A percentile compares a stretch with the other conserved stretches of the same genome.
Conservation (phyloP, 495 filamentous ascomycete genomes). For the Penicillium arizonense region DNA sequence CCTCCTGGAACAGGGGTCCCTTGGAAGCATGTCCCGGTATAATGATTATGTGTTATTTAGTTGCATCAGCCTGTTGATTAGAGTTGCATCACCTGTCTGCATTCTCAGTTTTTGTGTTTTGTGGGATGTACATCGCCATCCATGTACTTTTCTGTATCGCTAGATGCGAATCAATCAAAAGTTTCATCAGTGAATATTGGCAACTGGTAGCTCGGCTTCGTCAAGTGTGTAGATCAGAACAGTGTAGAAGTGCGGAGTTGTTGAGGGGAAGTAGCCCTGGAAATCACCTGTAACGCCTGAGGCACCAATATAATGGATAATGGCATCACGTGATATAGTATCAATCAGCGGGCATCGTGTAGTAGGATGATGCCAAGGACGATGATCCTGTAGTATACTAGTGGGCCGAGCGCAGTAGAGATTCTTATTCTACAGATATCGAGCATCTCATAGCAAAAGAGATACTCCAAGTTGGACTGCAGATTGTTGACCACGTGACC, state of each 20-base stretch:
- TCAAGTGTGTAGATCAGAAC: not conserved
- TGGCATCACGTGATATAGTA: not conserved
- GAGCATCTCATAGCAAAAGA: not conserved
- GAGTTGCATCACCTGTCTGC: conserved; percentile 11
- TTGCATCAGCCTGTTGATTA: conserved; percentile 10
- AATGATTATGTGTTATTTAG: conserved; percentile 4
- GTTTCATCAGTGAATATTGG: not conserved
- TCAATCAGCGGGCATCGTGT: not conserved
- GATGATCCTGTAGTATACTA: not conserved
- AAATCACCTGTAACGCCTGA: not conserved
- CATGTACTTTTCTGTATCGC: not conserved
- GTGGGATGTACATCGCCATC: not conserved
- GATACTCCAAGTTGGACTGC: not conserved
- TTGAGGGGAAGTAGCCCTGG: not conserved
- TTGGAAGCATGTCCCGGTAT: not conserved
- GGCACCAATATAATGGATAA: not conserved
- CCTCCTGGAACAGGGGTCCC: not conserved
- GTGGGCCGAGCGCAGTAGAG: no score
- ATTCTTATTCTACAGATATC: no score
- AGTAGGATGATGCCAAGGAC: not conserved
- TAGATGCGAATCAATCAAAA: not conserved
- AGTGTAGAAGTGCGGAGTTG: not conserved
- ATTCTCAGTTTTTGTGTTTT: conserved; percentile 1
- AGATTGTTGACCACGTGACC: conserved; percentile 25
- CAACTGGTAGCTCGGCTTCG: not conserved